phyloP scores from a whole-genome alignment of 257 asterid species.

The Apocynum venetum region DNA sequence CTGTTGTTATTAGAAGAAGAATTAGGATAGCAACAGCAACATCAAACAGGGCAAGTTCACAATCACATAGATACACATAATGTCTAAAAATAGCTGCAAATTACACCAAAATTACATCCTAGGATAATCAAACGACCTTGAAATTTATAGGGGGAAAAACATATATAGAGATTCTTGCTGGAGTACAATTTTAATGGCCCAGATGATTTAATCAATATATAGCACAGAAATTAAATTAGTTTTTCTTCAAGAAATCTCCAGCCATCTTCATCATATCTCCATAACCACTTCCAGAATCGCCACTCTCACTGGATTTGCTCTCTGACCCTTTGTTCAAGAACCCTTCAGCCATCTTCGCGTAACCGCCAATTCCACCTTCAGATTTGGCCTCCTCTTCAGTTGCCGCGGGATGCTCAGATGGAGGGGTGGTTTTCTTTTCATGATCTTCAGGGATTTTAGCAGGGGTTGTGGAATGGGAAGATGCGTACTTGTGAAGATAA shows the following conservation, averaged over 20 bases:
- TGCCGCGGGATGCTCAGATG: neutral
- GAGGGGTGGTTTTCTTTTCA: neutral
- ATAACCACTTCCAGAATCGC: constrained; percentile 3
- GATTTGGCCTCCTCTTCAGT: neutral
- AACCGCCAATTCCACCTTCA: neutral
- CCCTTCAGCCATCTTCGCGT: constrained; percentile 33
- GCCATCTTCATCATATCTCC: neutral
- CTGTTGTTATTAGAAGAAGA: no score
- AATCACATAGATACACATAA: neutral
- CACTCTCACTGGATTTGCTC: no score
- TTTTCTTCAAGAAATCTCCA: constrained; percentile 7
- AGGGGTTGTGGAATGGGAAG: constrained; percentile 5
- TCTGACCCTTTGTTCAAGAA: constrained; percentile 34
- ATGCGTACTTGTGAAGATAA: constrained; percentile 4
- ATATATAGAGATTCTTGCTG: no score
- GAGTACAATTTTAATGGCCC: no score
- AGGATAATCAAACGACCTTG: neutral
- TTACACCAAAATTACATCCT: neutral
- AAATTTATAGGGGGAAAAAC: neutral
- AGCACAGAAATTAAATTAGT: neutral
- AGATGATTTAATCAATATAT: neutral
- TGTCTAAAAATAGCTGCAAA: neutral
- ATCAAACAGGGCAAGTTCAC: neutral
- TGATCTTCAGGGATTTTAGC: neutral
- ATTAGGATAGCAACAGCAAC: no score